Conservation (phyloP, 306 rosid species). For the Datisca glomerata region DNA sequence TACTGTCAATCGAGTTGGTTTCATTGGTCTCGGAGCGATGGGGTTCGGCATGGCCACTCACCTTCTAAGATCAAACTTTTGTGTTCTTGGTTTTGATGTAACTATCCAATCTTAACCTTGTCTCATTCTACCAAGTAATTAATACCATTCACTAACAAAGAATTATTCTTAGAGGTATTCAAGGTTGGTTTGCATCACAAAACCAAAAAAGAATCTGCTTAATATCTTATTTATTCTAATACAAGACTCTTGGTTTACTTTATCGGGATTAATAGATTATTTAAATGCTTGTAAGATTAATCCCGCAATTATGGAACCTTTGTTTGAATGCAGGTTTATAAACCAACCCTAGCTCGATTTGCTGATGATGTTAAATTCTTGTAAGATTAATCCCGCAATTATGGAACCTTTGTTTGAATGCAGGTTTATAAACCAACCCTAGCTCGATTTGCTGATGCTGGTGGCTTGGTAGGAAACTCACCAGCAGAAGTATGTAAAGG, state of each 20-base stretch:
- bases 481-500: constrained; percentile 90
- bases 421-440: constrained; percentile 82
- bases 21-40: constrained; percentile 98
- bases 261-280: not conserved
- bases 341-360: constrained; percentile 67
- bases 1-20: constrained; percentile 53
- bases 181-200: no score
- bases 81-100: constrained; percentile 83
- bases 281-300: no score
- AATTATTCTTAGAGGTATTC: no score
- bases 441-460: constrained; percentile 49
- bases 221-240: no score
- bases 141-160: no score
- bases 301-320: no score
- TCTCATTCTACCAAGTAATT: constrained; percentile 9
- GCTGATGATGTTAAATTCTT: constrained; percentile 32
- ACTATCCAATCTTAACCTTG: constrained; percentile 23
- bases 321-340: constrained; percentile 47
- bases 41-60: constrained; percentile 99
- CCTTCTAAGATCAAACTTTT: constrained; percentile 54
- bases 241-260: no score
- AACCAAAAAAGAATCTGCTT: no score
- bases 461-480: constrained; percentile 73
- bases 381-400: no score
- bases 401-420: constrained; percentile 10